These are phyloP conservation scores for Lecanosticta acicola DNA, from an alignment of 2,329 filamentous ascomycete genomes.

Conservation along the genomic window DNA sequence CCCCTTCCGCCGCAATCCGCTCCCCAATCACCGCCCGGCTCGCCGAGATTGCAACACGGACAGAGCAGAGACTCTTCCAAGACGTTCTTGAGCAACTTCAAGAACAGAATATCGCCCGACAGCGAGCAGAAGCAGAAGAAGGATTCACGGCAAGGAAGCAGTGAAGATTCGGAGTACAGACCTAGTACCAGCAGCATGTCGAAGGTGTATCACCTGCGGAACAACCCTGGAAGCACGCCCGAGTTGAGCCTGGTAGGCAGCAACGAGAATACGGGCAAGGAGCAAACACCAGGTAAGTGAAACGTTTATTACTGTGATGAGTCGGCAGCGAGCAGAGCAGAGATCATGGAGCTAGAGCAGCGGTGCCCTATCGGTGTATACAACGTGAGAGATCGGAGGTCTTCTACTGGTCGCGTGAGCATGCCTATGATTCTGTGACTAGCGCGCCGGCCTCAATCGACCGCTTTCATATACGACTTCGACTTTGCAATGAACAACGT, in stretches of 20 bases:
- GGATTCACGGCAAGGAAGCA: constrained; percentile 20
- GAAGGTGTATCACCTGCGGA: constrained; percentile 38
- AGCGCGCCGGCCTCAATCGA: too few species aligned
- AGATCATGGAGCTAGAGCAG: too few species aligned
- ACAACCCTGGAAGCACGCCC: constrained; percentile 44
- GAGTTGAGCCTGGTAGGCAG: constrained; percentile 38
- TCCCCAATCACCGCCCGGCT: constrained; percentile 27
- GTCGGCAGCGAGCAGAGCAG: too few species aligned
- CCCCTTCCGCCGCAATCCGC: constrained; percentile 19
- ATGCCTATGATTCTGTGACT: too few species aligned
- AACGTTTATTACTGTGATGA: not conserved
- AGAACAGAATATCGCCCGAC: constrained; percentile 18
- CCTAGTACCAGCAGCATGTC: constrained; percentile 30
- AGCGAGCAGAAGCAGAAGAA: constrained; percentile 16
- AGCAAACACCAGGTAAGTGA: constrained; percentile 27
- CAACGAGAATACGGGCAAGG: constrained; percentile 25
- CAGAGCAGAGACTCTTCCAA: constrained; percentile 23
- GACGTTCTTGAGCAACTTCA: constrained; percentile 27
- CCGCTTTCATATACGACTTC: too few species aligned
- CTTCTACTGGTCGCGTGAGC: too few species aligned
- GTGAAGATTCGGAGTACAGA: constrained; percentile 28
- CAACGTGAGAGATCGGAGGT: too few species aligned
- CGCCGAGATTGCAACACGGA: constrained; percentile 22
- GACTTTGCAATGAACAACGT: too few species aligned
- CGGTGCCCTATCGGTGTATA: too few species aligned